Evolutionary conservation across 768 basidiomycete species (phyloP), one percentile per base, ranked within the genome.

Genomic region (Pulveroboletus sp.): DNA sequence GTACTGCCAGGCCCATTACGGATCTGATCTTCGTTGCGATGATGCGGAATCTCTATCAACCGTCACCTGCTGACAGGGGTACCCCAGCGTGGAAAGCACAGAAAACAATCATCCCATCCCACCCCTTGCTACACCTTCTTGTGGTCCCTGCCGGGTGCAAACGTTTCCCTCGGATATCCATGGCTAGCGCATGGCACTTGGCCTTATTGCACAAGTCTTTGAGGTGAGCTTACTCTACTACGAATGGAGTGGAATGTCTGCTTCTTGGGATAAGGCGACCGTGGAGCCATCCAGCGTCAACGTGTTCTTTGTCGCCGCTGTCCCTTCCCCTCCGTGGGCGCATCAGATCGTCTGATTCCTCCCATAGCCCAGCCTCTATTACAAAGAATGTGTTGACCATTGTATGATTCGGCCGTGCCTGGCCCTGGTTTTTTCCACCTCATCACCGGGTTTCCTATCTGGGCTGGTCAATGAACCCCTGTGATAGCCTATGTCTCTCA

Each of bases 21-120:
- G 50, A 54, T 61, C 41, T 54, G 56, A 64, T 61, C 64, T 56
- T 60, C 54, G 57, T 63, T 57, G 50, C 54, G 57, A 62, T 64
- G 65, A 48, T 54, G 60, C 39, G 48, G 39, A 51, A 52, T 51
- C 46, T 43, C 30, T 48, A 32, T 56, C 46, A 55, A 40, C 43
- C 37, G 42, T 33, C 35, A 56, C 39, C 46, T 43, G 51, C 41
- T 53, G 53, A 66, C 61, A 66, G 65, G 65, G 67, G 62, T 49
- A 65, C 39, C 48, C 26, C 21, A 28, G 37, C 67, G 67, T 66
- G 65, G 67, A 67, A 67, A 47, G 43, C n/a, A 42, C 17, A 13
- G 28, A 47, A 45, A 49, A 48, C 43, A 31, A 33, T 39, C 46
- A 48, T 61, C 59, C 50, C 59, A 53, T 53, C 50, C 44, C 27